Percentiles rank a stretch among this genome's conserved stretches.
Evolutionary conservation across 805 yeast species (phyloP).

Genomic region (Candida verbasci): DNA sequence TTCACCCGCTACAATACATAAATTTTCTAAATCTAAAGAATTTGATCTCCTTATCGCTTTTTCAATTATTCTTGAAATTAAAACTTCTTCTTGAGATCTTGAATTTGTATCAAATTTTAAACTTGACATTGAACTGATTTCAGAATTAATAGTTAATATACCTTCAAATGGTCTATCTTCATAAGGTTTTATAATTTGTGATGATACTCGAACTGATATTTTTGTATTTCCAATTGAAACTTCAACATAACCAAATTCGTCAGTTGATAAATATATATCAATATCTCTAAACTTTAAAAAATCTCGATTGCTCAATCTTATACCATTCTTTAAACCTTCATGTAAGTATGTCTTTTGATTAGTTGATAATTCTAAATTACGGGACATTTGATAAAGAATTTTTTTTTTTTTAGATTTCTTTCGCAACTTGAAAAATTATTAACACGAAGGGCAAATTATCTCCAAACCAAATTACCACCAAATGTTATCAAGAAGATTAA

Average conservation of each 20-base stretch:
- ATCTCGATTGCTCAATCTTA: slow-evolving; percentile 66
- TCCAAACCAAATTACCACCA: not conserved
- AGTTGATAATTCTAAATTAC: slow-evolving; percentile 53
- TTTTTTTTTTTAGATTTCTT: not conserved
- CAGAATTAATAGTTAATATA: slow-evolving; percentile 75
- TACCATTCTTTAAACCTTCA: slow-evolving; percentile 56
- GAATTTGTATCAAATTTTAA: slow-evolving; percentile 80
- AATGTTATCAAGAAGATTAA: slow-evolving; percentile 4
- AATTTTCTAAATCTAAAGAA: slow-evolving; percentile 84
- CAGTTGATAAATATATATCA: slow-evolving; percentile 55
- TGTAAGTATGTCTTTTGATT: slow-evolving; percentile 61
- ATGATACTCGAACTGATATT: slow-evolving; percentile 67
- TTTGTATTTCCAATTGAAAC: slow-evolving; percentile 71
- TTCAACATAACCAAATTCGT: slow-evolving; percentile 77
- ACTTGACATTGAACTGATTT: slow-evolving; percentile 86
- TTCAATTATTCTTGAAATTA: slow-evolving; percentile 79
- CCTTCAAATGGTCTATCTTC: slow-evolving; percentile 96
- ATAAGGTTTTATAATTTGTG: slow-evolving; percentile 72
- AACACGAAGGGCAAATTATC: too few species aligned
- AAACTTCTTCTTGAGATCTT: slow-evolving; percentile 74
- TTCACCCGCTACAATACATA: slow-evolving; percentile 87
- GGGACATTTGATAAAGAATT: slow-evolving; percentile 45
- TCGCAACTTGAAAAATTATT: too few species aligned
- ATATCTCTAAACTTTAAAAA: slow-evolving; percentile 56
- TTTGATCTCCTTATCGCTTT: slow-evolving; percentile 88